Base-by-base conservation (phyloP, 2,329 filamentous ascomycete genomes). In the Alternaria gaisen region DNA sequence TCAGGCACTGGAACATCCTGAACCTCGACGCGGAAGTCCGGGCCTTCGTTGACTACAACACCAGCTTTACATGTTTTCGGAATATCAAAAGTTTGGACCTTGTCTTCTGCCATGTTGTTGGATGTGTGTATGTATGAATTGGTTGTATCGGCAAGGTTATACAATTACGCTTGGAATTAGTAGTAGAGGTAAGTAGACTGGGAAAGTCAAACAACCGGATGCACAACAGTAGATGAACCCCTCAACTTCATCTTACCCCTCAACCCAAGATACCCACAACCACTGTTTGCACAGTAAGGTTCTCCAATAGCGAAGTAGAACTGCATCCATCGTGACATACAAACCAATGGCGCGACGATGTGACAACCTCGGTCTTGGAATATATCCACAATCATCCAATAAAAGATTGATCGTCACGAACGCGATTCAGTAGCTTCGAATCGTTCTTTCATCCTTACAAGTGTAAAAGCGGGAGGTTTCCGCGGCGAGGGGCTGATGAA, bases 1-100 rank as follows among this genome's bases (percentile, higher is more conserved):
- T 82, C 77, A 6, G 83, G 83, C 0, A 85, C 82, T 1, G 79
- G 77, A 6, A 85, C 78, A 56, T 79, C 77, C 66, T 82, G 77
- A 4, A 85, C 80, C 57, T 82, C 79, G 38, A 85, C 75, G 18
- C 71, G 70, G 62, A 85, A 85, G 62, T 84, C 73, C 0, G 83
- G 82, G 1, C 83, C 83, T 69, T 83, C 80, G 59, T 85, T 83
- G 36, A 84, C 77, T 3, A 85, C 83, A 7, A 85, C 83, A n/a
- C 83, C 83, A 4, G 80, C 83, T 65, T 84, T 84, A 69, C 83
- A 84, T 53, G 78, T 80, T 43, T 81, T 82, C 1, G 83, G 84
- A 48, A 85, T 82, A 5, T 81, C 75, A 58, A 76, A 80, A 11
- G 65, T 65, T 26, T 65, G 67, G 12, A 56, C 48, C 55, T 74